phyloP scores from a whole-genome alignment of 169 alveolate genomes.

The Plasmodium adleri region DNA sequence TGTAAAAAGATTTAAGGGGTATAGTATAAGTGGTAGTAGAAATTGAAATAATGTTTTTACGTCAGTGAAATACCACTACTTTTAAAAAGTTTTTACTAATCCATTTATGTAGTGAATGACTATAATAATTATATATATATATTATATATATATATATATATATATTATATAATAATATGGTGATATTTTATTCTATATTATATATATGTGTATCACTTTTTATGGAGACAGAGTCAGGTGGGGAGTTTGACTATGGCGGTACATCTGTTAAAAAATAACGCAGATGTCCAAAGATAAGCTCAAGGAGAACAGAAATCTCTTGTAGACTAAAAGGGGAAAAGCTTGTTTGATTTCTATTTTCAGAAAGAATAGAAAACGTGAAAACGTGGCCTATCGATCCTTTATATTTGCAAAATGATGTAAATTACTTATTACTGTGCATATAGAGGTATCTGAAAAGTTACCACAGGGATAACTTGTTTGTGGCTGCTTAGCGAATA shows the following conservation, averaged over 20 bases:
- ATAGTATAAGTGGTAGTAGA: slow-evolving; percentile 92
- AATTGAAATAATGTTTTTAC: slow-evolving; percentile 72
- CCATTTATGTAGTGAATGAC: slow-evolving; percentile 84
- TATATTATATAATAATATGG: not conserved
- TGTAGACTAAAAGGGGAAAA: slow-evolving; percentile 94
- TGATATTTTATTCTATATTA: slow-evolving; percentile 73
- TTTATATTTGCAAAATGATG: slow-evolving; percentile 33
- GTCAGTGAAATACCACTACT: slow-evolving; percentile 93
- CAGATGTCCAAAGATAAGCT: slow-evolving; percentile 94
- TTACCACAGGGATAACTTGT: slow-evolving; percentile 81
- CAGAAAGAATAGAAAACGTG: slow-evolving; percentile 93
- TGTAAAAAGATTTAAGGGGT: slow-evolving; percentile 92
- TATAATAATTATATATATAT: too few relatives aligned
- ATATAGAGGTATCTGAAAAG: slow-evolving; percentile 55
- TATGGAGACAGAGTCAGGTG: slow-evolving; percentile 93
- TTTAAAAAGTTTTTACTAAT: slow-evolving; percentile 89
- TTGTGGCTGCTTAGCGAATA: slow-evolving; percentile 96
- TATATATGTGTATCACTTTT: slow-evolving; percentile 76
- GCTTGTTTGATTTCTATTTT: slow-evolving; percentile 93
- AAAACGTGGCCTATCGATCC: slow-evolving; percentile 91
- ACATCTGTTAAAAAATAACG: slow-evolving; percentile 92
- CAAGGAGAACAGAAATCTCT: slow-evolving; percentile 95
- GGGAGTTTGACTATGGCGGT: slow-evolving; percentile 97
- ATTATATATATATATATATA: slow-evolving; percentile 41
- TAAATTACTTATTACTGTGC: slow-evolving; percentile 32